Percentiles rank a stretch among this genome's conserved stretches.
These are phyloP conservation scores for Caryopteris hybrid DNA, from an alignment of 305 asterid genomes.

Conservation along the genomic window DNA sequence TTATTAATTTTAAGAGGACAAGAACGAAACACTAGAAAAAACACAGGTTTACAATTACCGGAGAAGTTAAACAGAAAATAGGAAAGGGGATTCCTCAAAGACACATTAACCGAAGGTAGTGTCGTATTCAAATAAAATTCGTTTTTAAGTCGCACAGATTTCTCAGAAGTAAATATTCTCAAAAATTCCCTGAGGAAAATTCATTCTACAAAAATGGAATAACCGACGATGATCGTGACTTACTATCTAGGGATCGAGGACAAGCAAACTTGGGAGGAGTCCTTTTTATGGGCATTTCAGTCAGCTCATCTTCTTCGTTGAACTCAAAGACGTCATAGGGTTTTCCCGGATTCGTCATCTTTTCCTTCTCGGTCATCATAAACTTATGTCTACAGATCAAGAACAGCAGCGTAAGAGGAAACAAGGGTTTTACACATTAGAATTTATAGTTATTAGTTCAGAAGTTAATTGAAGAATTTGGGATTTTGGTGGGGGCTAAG, in stretches of 20 bases:
- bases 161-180: not conserved
- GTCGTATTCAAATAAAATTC: not conserved
- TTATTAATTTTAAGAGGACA: not conserved
- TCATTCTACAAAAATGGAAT: not conserved
- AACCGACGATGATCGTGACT: constrained; percentile 10
- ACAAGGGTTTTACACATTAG: not conserved
- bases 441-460: not conserved
- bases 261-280: constrained; percentile 15
- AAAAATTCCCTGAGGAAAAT: not conserved
- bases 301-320: constrained; percentile 28
- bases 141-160: not conserved
- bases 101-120: not conserved
- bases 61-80: not conserved
- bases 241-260: constrained; percentile 13
- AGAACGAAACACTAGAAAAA: not conserved
- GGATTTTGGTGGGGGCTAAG: not conserved
- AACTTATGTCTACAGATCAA: not conserved
- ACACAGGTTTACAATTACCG: not conserved
- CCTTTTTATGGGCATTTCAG: constrained; percentile 15
- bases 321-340: constrained; percentile 40
- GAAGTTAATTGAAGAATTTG: not conserved
- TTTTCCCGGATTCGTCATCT: constrained; percentile 27
- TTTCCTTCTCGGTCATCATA: constrained; percentile 16
- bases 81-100: not conserved
- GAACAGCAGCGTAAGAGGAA: not conserved